These are phyloP conservation scores for Globisporangium heterothallicum DNA, from an alignment of 352 stramenopile genomes.

Conservation along the genomic window DNA sequence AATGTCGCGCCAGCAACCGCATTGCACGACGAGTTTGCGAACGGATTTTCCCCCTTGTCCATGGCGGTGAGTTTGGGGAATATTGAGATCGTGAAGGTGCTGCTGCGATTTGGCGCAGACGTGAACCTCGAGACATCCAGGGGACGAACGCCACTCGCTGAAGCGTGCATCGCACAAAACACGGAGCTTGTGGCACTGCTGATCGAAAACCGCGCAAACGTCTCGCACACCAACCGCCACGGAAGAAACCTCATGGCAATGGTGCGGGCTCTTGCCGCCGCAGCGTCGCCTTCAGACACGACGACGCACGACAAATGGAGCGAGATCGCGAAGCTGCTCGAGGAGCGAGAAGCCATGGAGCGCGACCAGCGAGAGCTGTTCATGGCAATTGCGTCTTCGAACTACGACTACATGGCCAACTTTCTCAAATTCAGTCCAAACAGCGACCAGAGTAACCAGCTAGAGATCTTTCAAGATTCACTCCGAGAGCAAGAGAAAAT, in stretches of 20 bases:
- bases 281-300: background rate
- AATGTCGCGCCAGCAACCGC: constrained; percentile 24
- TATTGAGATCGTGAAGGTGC: constrained; percentile 39
- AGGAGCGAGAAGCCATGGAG: constrained; percentile 40
- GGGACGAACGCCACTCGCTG: constrained; percentile 52
- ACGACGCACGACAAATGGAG: constrained; percentile 14
- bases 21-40: constrained; percentile 57
- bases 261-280: constrained; percentile 25
- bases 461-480: constrained; percentile 16
- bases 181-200: constrained; percentile 43
- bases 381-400: constrained; percentile 56
- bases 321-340: constrained; percentile 37
- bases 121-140: constrained; percentile 68
- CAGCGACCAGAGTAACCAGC: too few species aligned
- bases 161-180: constrained; percentile 53
- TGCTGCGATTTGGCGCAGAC: constrained; percentile 62
- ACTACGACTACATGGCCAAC: constrained; percentile 51
- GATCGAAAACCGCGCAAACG: constrained; percentile 53
- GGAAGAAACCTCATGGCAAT: constrained; percentile 42
- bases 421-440: constrained; percentile 46
- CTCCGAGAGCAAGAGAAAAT: constrained; percentile 18
- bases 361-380: constrained; percentile 54
- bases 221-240: constrained; percentile 57
- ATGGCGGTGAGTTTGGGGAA: constrained; percentile 42
- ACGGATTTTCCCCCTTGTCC: constrained; percentile 58